Evolutionary conservation across 371 early-diverging fungal species (phyloP), one percentile per base, ranked within the genome.

Genomic region (Encephalitozoon hellem): DNA sequence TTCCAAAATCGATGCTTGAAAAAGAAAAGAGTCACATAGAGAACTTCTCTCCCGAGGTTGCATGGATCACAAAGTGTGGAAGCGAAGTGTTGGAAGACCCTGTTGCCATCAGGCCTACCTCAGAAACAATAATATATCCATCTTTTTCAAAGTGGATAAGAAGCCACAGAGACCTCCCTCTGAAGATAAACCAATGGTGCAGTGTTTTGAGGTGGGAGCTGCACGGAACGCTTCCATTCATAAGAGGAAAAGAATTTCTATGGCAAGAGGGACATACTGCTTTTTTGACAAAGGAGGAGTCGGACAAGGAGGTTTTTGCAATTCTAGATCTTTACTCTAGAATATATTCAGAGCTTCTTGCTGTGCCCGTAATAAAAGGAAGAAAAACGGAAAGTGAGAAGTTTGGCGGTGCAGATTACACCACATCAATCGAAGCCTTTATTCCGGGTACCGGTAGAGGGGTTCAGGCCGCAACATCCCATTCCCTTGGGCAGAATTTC

Each of bases 221-320:
- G 86, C 97, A 96, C 88, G 90, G 95, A 84, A 95, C 97, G 67
- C 79, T 94, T 85, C 97, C 97, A 64, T 97, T 99, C 89, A 87
- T 99, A 74, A 89, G 98, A 77, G 96, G 97, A 18, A 91, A 98
- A 80, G 99, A 99, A 88, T 97, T 99, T 88, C 87, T 97, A 78
- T 99, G 98, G 99, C 99, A 99, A 86, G 99, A 99, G 87, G 98
- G 98, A 59, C 99, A 99, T 87, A 95, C 95, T 41, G 97, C 96
- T 12, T 92, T 93, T 82, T 88, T 94, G 72, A 92, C 90, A 49
- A 88, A 91, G 86, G 89, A 90, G 45, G 93, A 90, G 67, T 94
- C 97, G 52, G 94, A 90, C 83, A 74, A 82, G 32, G 98, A 99
- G 87, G 96, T 94, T 21, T 86, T 84, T 55, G 87, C 92, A 71